Evolutionary conservation across 352 stramenopile species (phyloP).

Genomic region (Phytophthora niederhauseri): DNA sequence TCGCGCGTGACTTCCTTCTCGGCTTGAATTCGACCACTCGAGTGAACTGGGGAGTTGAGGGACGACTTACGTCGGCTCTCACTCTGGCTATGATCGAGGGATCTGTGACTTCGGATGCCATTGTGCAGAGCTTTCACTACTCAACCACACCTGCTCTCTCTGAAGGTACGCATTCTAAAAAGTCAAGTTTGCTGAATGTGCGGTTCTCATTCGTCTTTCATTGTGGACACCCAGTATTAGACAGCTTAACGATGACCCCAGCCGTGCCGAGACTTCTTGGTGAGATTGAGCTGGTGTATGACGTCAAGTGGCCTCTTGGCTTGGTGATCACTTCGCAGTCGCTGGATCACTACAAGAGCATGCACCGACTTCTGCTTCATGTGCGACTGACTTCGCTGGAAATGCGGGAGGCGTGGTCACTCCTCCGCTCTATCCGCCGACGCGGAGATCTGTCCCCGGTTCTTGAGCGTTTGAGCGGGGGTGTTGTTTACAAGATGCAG

Average conservation of each 20-base stretch:
- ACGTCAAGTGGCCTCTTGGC: constrained; percentile 55
- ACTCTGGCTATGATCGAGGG: constrained; percentile 66
- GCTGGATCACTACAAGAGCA: constrained; percentile 40
- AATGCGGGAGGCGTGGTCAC: constrained; percentile 45
- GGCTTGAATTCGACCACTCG: constrained; percentile 51
- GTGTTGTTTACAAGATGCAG: constrained; percentile 52
- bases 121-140: constrained; percentile 56
- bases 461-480: constrained; percentile 35
- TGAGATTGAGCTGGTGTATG: constrained; percentile 56
- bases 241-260: constrained; percentile 41
- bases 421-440: constrained; percentile 38
- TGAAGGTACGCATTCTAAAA: constrained; percentile 37
- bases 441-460: constrained; percentile 8
- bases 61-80: constrained; percentile 54
- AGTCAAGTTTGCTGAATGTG: not conserved
- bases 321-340: constrained; percentile 47
- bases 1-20: constrained; percentile 60
- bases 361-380: constrained; percentile 57
- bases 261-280: constrained; percentile 39
- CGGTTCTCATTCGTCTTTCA: not conserved
- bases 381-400: constrained; percentile 51
- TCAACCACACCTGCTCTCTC: constrained; percentile 40
- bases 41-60: constrained; percentile 51
- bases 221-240: constrained; percentile 34
- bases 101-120: constrained; percentile 26